Evolutionary conservation across 441 rosid genomes (phyloP).

Genomic region (Manihot esculenta): DNA sequence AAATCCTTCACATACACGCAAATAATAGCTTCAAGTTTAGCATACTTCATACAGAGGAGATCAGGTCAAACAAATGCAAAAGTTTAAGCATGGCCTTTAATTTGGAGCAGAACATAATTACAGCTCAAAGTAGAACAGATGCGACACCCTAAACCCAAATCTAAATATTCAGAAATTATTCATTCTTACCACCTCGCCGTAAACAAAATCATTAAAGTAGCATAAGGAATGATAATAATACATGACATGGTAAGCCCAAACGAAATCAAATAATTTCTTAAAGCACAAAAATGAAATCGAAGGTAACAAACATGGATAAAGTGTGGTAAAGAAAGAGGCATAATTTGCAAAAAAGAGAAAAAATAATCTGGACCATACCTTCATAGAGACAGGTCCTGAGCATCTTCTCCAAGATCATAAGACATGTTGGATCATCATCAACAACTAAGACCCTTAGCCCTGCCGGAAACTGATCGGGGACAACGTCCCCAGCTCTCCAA

Average conservation of each 20-base stretch:
- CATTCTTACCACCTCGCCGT: constrained; percentile 6
- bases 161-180: constrained; percentile 10
- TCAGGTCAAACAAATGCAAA: constrained; percentile 8
- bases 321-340: not conserved
- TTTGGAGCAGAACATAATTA: constrained; percentile 15
- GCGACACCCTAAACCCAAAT: constrained; percentile 20
- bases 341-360: not conserved
- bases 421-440: constrained; percentile 95
- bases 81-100: constrained; percentile 10
- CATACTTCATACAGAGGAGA: constrained; percentile 12
- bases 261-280: not conserved
- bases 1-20: not conserved
- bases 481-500: constrained; percentile 41
- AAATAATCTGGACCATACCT: constrained; percentile 44
- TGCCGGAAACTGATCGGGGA: constrained; percentile 72
- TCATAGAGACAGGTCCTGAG: constrained; percentile 69
- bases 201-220: constrained; percentile 20
- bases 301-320: not conserved
- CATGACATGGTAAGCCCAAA: not conserved
- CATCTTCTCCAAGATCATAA: constrained; percentile 87
- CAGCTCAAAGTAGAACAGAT: constrained; percentile 15
- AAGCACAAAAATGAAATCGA: not conserved
- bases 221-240: not conserved
- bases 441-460: constrained; percentile 86
- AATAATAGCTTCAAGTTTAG: not conserved